phyloP scores from a whole-genome alignment of 2,329 filamentous ascomycete genomes.

The Colletotrichum costaricense region DNA sequence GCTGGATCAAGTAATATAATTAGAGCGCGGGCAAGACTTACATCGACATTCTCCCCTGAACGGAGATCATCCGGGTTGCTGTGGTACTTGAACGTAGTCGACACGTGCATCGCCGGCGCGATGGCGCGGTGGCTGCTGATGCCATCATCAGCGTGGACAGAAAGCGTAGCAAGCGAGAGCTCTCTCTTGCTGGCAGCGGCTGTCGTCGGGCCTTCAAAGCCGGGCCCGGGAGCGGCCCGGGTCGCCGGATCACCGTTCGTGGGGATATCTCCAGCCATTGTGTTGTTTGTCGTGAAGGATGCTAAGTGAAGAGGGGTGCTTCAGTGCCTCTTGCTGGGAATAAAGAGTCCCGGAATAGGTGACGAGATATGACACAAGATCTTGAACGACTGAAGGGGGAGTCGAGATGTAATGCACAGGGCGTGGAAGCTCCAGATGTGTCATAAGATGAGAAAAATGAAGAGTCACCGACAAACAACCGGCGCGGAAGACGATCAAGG shows the following conservation, averaged over 20 bases:
- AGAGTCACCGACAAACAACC: background rate
- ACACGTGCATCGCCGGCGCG: conserved; percentile 89
- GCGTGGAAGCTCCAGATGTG: background rate
- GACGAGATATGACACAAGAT: background rate
- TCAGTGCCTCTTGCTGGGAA: background rate
- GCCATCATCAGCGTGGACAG: conserved; percentile 85
- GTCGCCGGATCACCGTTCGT: conserved; percentile 1
- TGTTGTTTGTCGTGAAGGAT: background rate
- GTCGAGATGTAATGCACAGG: background rate
- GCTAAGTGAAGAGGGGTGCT: too few relatives aligned
- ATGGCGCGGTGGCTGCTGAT: conserved; percentile 82
- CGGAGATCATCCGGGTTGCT: conserved; percentile 74
- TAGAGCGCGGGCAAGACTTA: conserved; percentile 49
- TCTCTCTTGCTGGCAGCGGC: conserved; percentile 37
- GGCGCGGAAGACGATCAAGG: conserved; percentile 5
- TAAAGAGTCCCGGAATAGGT: background rate
- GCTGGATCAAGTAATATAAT: background rate
- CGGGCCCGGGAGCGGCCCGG: background rate
- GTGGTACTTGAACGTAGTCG: conserved; percentile 89
- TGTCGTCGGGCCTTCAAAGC: conserved; percentile 3
- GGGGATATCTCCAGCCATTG: conserved; percentile 19
- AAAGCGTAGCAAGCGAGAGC: conserved; percentile 73
- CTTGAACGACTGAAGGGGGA: background rate
- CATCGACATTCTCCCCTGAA: conserved; percentile 64
- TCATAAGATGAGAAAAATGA: background rate